phyloP scores from a whole-genome alignment of 306 rosid genomes.

The Prosopis cineraria region DNA sequence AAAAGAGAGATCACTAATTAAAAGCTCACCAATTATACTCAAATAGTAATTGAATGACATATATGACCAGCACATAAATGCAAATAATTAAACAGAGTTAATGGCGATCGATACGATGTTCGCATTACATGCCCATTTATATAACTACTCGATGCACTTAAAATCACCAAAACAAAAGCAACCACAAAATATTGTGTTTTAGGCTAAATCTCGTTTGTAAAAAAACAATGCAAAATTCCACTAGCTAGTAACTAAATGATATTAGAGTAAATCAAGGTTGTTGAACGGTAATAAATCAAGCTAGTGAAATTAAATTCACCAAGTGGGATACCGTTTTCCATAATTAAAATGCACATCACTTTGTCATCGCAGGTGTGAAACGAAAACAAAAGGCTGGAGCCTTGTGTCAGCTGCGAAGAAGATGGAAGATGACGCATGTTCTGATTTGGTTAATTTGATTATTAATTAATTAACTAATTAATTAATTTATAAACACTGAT shows the following conservation, averaged over 20 bases:
- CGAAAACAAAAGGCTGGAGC: slow-evolving; percentile 22
- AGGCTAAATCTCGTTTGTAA: background rate
- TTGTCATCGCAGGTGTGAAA: background rate
- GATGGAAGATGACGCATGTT: background rate
- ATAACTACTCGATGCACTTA: too few relatives aligned
- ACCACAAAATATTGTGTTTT: background rate
- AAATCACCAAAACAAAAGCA: too few relatives aligned
- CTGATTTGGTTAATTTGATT: background rate
- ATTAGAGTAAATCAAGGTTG: too few relatives aligned
- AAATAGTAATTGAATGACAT: too few relatives aligned
- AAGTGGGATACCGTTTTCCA: background rate
- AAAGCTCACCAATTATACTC: too few relatives aligned
- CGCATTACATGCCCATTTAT: too few relatives aligned
- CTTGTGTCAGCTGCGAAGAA: background rate
- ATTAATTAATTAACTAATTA: background rate
- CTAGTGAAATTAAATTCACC: background rate
- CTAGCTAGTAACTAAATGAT: background rate
- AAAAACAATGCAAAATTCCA: slow-evolving; percentile 12
- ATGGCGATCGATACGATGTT: too few relatives aligned
- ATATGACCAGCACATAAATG: too few relatives aligned
- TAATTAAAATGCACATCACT: background rate
- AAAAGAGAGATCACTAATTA: too few relatives aligned
- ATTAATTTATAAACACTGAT: background rate
- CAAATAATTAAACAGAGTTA: too few relatives aligned
- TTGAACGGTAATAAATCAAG: too few relatives aligned